A percentile compares a stretch with the other conserved stretches of the same genome.
Conservation (phyloP, 2,329 filamentous ascomycete genomes). For the Neocatenulostroma microsporum region DNA sequence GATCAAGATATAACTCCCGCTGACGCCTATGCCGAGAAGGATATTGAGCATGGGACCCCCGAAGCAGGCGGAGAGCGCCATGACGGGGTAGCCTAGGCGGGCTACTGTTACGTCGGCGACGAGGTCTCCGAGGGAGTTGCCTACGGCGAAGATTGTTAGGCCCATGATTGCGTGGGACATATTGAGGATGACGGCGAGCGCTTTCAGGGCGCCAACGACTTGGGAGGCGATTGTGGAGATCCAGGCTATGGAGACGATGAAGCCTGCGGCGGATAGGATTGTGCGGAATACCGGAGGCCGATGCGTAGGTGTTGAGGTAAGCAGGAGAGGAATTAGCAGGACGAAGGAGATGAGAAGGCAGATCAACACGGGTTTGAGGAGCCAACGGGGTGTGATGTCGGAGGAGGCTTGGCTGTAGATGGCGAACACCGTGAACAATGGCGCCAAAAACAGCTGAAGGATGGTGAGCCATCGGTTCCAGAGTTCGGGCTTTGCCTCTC, state of each 20-base stretch:
- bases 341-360: slow-evolving; percentile 51
- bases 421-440: slow-evolving; percentile 71
- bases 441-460: slow-evolving; percentile 78
- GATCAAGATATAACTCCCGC: slow-evolving; percentile 80
- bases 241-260: slow-evolving; percentile 87
- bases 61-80: slow-evolving; percentile 91
- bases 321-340: slow-evolving; percentile 57
- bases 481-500: slow-evolving; percentile 27
- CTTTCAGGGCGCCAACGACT: slow-evolving; percentile 90
- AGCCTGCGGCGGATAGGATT: slow-evolving; percentile 79
- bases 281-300: slow-evolving; percentile 63
- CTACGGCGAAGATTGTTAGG: slow-evolving; percentile 90
- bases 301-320: slow-evolving; percentile 58
- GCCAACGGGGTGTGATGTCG: slow-evolving; percentile 47
- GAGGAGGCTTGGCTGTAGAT: slow-evolving; percentile 39
- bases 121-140: slow-evolving; percentile 88
- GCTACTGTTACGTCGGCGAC: slow-evolving; percentile 94
- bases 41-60: slow-evolving; percentile 99
- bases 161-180: slow-evolving; percentile 94
- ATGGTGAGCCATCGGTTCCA: slow-evolving; percentile 92
- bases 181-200: slow-evolving; percentile 79
- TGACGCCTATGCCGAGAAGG: slow-evolving; percentile 84
- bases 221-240: slow-evolving; percentile 93
- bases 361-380: slow-evolving; percentile 46
- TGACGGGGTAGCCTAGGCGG: slow-evolving; percentile 86